phyloP scores from a whole-genome alignment of 192 early-diverging fungal genomes.

The Coemansia furcata region DNA sequence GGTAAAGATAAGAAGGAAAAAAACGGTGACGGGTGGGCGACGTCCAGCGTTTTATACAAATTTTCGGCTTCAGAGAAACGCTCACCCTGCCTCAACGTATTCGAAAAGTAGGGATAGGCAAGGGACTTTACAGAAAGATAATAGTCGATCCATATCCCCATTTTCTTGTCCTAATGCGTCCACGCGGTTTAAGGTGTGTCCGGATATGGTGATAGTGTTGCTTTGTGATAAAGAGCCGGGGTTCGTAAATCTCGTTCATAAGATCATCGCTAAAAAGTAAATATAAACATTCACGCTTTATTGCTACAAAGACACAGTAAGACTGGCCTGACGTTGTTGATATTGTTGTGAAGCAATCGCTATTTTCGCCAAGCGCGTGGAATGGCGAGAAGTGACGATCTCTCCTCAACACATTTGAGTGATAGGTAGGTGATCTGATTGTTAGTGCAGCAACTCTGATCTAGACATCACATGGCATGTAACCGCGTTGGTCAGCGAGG shows the following conservation, averaged over 20 bases:
- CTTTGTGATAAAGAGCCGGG: background rate
- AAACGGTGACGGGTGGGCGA: background rate
- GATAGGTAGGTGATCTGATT: background rate
- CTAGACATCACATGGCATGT: background rate
- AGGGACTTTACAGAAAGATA: background rate
- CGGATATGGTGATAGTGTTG: background rate
- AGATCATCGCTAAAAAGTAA: background rate
- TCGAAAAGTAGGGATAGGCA: background rate
- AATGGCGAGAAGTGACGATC: background rate
- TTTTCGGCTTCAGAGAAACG: background rate
- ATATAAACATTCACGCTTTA: background rate
- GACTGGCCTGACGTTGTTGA: background rate
- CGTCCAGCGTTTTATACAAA: background rate
- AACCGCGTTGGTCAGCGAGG: background rate
- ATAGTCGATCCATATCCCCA: background rate
- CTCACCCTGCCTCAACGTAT: background rate
- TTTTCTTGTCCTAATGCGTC: background rate
- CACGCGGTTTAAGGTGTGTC: background rate
- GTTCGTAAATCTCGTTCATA: background rate
- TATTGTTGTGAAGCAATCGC: too few species aligned
- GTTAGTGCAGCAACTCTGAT: background rate
- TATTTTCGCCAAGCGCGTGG: too few species aligned
- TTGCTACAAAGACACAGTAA: background rate
- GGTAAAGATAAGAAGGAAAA: background rate
- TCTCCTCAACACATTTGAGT: background rate